Percentiles rank a stretch among this genome's conserved stretches.
These are phyloP conservation scores for grape (Vitis vinifera) DNA, from an alignment of 164 flowering plant genomes.

Conservation along the genomic window DNA sequence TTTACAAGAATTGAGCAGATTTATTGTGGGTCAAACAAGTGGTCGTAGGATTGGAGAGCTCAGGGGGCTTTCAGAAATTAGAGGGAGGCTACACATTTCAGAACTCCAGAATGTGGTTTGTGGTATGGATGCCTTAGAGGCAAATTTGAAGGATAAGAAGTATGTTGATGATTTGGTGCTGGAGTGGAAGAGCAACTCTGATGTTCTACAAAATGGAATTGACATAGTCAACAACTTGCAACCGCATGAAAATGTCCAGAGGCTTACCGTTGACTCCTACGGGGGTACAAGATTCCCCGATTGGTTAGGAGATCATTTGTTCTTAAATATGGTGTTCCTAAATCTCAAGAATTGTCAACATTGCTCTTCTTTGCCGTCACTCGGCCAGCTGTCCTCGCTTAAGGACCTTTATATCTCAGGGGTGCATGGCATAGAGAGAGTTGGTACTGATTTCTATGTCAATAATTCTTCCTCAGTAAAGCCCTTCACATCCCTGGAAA, in stretches of 20 bases:
- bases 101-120: constrained; percentile 14
- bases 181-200: constrained; percentile 3
- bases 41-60: constrained; percentile 1
- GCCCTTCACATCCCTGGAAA: constrained; percentile 9
- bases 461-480: neutral
- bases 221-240: constrained; percentile 4
- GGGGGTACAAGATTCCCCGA: constrained; percentile 16
- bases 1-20: constrained; percentile 1
- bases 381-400: constrained; percentile 16
- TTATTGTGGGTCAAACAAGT: constrained; percentile 1
- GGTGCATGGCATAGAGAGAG: neutral
- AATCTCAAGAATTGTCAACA: neutral
- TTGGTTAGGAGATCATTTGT: constrained; percentile 14
- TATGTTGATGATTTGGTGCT: constrained; percentile 6
- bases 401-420: constrained; percentile 3
- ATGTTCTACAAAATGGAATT: neutral
- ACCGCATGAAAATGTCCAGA: constrained; percentile 9
- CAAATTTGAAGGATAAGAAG: constrained; percentile 14
- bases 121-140: constrained; percentile 9
- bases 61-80: neutral
- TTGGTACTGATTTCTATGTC: constrained; percentile 14
- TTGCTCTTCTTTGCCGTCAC: constrained; percentile 9
- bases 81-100: constrained; percentile 2
- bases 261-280: constrained; percentile 2
- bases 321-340: neutral